A percentile compares a stretch with the other conserved stretches of the same genome.
These are phyloP conservation scores for Fraxinus sp. DNA, from an alignment of 305 asterid genomes.

Conservation along the genomic window DNA sequence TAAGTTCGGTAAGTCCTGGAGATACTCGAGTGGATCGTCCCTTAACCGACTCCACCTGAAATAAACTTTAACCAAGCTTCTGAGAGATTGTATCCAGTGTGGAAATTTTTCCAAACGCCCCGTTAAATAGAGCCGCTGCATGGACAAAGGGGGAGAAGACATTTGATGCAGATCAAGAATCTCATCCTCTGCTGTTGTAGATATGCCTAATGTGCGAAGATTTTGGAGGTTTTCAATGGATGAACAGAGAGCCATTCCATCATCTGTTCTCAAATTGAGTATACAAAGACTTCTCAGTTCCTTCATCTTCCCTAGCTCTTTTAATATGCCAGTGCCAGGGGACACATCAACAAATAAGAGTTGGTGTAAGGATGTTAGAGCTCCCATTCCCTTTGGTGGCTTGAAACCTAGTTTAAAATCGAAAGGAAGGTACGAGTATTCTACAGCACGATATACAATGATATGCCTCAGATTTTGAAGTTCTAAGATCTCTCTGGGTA, in stretches of 20 bases:
- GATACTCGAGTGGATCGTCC: constrained; percentile 12
- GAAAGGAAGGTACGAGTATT: background rate
- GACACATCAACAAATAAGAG: constrained; percentile 1
- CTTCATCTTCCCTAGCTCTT: constrained; percentile 1
- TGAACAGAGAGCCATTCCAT: constrained; percentile 21
- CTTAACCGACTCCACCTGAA: constrained; percentile 14
- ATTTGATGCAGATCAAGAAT: constrained; percentile 15
- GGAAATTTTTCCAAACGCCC: constrained; percentile 17
- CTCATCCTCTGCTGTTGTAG: background rate
- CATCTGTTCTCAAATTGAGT: background rate
- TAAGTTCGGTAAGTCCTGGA: constrained; percentile 21
- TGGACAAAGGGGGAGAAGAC: constrained; percentile 15
- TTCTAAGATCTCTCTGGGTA: constrained; percentile 3
- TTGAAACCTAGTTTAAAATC: constrained; percentile 12
- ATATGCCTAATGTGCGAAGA: background rate
- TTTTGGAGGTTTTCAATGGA: constrained; percentile 15
- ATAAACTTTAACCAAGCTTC: constrained; percentile 18
- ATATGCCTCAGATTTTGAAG: constrained; percentile 17
- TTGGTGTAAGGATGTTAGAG: constrained; percentile 2
- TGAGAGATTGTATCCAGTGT: constrained; percentile 22
- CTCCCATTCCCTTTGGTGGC: constrained; percentile 9
- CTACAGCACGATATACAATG: background rate
- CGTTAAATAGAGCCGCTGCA: constrained; percentile 15
- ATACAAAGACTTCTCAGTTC: background rate
- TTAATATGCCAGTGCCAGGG: background rate